Evolutionary conservation across 768 basidiomycete genomes (phyloP).

Genomic region (Rhizopogon vesiculosus): DNA sequence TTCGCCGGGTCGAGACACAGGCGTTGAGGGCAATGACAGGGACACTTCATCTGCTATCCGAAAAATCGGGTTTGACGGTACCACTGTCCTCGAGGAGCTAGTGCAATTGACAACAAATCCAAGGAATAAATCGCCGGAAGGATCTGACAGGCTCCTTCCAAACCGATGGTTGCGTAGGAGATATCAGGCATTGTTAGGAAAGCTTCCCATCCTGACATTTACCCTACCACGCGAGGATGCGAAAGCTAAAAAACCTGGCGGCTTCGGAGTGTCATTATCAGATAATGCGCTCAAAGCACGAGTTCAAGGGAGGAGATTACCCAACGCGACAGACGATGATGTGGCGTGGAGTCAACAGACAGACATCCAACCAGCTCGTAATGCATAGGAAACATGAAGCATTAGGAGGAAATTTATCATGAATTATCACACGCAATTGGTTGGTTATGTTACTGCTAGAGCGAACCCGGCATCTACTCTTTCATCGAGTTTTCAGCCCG

Average conservation of each 20-base stretch:
- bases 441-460: background rate
- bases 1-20: constrained; percentile 6
- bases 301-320: constrained; percentile 14
- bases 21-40: constrained; percentile 4
- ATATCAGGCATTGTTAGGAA: constrained; percentile 55
- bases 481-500: background rate
- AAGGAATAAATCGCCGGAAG: constrained; percentile 16
- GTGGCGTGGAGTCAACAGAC: constrained; percentile 27
- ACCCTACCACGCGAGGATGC: constrained; percentile 2
- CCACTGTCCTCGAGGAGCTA: constrained; percentile 40
- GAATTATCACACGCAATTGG: no score
- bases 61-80: constrained; percentile 37
- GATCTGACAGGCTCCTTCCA: constrained; percentile 14
- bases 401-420: background rate
- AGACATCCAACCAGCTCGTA: background rate
- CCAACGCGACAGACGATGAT: constrained; percentile 25
- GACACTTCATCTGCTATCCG: constrained; percentile 25
- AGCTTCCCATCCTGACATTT: constrained; percentile 52
- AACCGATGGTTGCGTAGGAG: constrained; percentile 39
- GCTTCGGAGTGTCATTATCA: constrained; percentile 28
- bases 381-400: background rate
- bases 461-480: no score
- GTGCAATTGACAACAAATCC: constrained; percentile 37
- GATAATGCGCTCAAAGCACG: constrained; percentile 22
- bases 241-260: background rate